Percentiles rank a stretch among this genome's conserved stretches.
Conservation (phyloP, 1,284 basidiomycete genomes). For the Pyrrhoderma noxium region DNA sequence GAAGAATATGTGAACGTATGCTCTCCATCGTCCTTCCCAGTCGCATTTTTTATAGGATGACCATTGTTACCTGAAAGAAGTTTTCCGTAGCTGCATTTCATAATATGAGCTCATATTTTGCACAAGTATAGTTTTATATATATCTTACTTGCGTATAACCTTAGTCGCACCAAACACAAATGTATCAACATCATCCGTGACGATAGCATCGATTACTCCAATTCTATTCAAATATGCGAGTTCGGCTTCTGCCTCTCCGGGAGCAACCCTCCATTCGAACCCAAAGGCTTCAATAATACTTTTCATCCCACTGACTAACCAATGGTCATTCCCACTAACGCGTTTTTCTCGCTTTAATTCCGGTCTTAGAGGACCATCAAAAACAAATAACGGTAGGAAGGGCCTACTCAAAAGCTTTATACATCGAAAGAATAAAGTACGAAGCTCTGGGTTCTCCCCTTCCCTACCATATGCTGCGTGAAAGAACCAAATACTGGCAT, state of each 20-base stretch:
- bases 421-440: conserved; percentile 71
- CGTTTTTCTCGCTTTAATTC: conserved; percentile 74
- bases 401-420: conserved; percentile 70
- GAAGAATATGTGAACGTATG: conserved; percentile 63
- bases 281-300: conserved; percentile 83
- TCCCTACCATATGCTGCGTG: conserved; percentile 67
- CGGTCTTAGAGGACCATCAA: conserved; percentile 86
- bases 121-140: not conserved
- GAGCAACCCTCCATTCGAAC: conserved; percentile 82
- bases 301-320: conserved; percentile 65
- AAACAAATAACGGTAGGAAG: conserved; percentile 86
- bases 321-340: conserved; percentile 55
- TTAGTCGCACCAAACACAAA: conserved; percentile 83
- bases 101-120: conserved; percentile 13
- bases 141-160: conserved; percentile 68
- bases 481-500: conserved; percentile 79
- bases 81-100: conserved; percentile 51
- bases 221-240: conserved; percentile 79
- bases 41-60: conserved; percentile 52
- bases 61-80: conserved; percentile 63
- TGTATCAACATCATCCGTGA: conserved; percentile 92
- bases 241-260: conserved; percentile 95
- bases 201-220: conserved; percentile 81
- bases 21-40: conserved; percentile 66
- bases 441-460: conserved; percentile 71